Percentiles rank a stretch among this genome's conserved stretches.
These are phyloP conservation scores for Cudoniella acicularis DNA, from an alignment of 495 filamentous ascomycete species.

Conservation along the genomic window DNA sequence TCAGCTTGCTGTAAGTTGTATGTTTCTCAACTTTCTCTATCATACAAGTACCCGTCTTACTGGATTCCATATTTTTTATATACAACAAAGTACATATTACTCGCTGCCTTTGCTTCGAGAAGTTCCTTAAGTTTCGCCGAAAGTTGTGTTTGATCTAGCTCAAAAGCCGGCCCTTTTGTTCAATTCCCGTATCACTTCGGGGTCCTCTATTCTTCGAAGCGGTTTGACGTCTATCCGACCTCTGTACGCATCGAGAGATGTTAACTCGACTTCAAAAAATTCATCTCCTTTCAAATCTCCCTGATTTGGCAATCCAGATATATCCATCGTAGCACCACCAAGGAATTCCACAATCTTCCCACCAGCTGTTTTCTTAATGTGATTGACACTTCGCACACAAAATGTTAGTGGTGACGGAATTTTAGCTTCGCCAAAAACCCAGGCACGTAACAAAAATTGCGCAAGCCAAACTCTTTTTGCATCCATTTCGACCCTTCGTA, in stretches of 20 bases:
- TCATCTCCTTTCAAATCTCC: background rate
- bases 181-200: background rate
- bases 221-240: background rate
- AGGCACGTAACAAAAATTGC: constrained; percentile 70
- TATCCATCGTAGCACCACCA: background rate
- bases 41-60: too few species aligned
- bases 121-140: too few species aligned
- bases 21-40: too few species aligned
- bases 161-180: too few species aligned
- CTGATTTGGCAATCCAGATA: background rate
- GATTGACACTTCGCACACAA: constrained; percentile 33
- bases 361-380: background rate
- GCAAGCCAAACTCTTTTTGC: constrained; percentile 53
- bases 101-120: too few species aligned
- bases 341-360: background rate
- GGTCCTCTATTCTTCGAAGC: background rate
- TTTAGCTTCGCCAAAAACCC: constrained; percentile 59
- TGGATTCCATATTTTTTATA: too few species aligned
- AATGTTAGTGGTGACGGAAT: constrained; percentile 63
- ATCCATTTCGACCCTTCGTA: constrained; percentile 26
- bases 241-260: background rate
- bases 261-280: background rate
- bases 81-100: too few species aligned
- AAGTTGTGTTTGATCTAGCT: too few species aligned
- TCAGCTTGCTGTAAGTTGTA: too few species aligned